Evolutionary conservation across 352 stramenopile genomes (phyloP), one percentile per base, ranked within the genome.

Genomic region (Pythium aristosporum): DNA sequence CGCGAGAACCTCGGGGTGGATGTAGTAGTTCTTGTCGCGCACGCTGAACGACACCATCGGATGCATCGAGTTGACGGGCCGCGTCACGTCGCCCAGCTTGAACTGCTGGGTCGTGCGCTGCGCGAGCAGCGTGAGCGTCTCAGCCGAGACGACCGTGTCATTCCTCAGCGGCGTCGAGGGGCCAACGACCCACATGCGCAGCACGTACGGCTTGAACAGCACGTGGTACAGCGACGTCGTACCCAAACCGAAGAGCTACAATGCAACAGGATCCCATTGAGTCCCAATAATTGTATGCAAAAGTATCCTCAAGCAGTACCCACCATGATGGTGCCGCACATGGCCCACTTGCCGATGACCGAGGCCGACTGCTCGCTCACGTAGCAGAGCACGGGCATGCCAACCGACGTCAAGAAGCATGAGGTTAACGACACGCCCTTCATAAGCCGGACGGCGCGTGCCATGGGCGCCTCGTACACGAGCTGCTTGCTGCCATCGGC

Each of bases 281-380:
- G 25, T 30, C 25, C 25, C 25, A 30, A 30, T 30, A 30, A 30
- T 30, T 30, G 25, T 5, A 30, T 5, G 25, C 25, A 5, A 30
- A 30, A 30, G 25, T 30, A 30, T 30, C 25, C 13, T 13, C 46
- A 42, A 6, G 25, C 16, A 44, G 8, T 50, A 30, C 13, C 12
- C 21, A 85, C 74, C 86, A 95, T 93, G 61, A 95, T 85, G 44
- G 86, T 95, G 48, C 86, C 81, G 68, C 86, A 95, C 86, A 95
- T 95, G 51, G 86, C 86, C 86, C 86, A 95, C 81, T 93, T 92
- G 70, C 74, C 86, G 49, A 92, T 62, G 36, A 85, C 69, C 13
- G 86, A 95, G 21, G 82, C 59, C 42, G 87, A 87, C 58, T 89
- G 80, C 60, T 86, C 68, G 65, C 82, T 92, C 23, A 92, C 53